Percentiles rank a stretch among this genome's conserved stretches.
Conservation (phyloP, 2,329 filamentous ascomycete species). For the Geosmithia morbida region DNA sequence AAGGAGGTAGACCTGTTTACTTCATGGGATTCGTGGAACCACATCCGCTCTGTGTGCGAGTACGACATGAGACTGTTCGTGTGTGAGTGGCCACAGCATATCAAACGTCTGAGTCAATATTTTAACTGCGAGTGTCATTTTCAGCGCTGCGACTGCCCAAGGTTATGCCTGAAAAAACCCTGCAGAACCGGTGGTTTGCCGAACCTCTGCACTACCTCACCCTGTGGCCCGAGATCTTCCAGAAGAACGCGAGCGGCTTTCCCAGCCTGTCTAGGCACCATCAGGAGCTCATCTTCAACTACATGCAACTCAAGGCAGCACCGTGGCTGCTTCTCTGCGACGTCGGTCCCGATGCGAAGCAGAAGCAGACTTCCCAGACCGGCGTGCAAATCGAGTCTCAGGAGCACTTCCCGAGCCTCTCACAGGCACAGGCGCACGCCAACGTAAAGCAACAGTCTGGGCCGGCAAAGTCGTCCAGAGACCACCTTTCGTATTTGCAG, state of each 20-base stretch:
- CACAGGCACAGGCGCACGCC: conserved; percentile 52
- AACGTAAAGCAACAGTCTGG: background rate
- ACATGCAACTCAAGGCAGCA: conserved; percentile 48
- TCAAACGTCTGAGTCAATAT: background rate
- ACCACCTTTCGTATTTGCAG: conserved; percentile 64
- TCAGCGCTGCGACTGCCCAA: conserved; percentile 42
- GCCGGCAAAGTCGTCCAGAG: conserved; percentile 9
- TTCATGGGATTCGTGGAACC: conserved; percentile 89
- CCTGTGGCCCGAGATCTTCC: conserved; percentile 37
- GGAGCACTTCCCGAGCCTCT: conserved; percentile 52
- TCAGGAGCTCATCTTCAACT: conserved; percentile 44
- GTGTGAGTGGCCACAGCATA: conserved; percentile 43
- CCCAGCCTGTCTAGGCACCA: conserved; percentile 48
- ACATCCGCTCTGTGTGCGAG: conserved; percentile 70
- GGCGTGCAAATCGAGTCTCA: conserved; percentile 11
- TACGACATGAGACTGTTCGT: conserved; percentile 72
- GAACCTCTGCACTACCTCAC: conserved; percentile 52
- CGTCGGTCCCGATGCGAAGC: conserved; percentile 31
- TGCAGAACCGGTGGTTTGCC: conserved; percentile 55
- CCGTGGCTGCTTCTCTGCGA: conserved; percentile 53
- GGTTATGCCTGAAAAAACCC: conserved; percentile 40
- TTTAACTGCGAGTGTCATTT: background rate
- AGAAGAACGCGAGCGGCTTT: conserved; percentile 43
- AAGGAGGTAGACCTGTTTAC: conserved; percentile 56
- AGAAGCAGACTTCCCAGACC: conserved; percentile 4